A percentile compares a stretch with the other conserved stretches of the same genome.
These are phyloP conservation scores for Botrytis squamosa DNA, from an alignment of 2,329 filamentous ascomycete genomes.

Conservation along the genomic window DNA sequence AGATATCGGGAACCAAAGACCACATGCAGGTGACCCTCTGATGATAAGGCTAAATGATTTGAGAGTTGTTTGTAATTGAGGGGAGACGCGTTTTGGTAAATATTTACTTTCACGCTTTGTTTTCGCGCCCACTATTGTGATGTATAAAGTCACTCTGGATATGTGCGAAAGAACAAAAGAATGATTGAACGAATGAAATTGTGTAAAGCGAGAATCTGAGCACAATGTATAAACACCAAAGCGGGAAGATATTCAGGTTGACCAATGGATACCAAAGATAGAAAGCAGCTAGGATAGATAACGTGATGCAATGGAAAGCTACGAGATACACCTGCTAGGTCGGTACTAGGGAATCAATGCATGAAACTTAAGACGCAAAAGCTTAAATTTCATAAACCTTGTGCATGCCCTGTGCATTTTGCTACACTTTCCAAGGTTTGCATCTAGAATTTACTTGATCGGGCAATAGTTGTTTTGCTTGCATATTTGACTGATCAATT, in stretches of 20 bases:
- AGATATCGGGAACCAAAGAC: background rate
- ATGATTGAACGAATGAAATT: background rate
- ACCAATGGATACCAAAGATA: background rate
- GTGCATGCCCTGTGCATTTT: background rate
- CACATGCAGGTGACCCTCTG: background rate
- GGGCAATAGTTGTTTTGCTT: background rate
- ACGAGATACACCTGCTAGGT: background rate
- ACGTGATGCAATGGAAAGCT: constrained; percentile 12
- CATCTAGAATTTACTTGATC: background rate
- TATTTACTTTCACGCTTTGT: constrained; percentile 17
- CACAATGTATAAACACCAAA: background rate
- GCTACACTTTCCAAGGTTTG: background rate
- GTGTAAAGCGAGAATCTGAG: background rate
- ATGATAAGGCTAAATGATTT: background rate
- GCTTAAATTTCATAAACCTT: constrained; percentile 17
- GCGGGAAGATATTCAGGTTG: constrained; percentile 4
- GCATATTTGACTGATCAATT: background rate
- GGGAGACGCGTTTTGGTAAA: constrained; percentile 21
- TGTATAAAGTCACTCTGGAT: background rate
- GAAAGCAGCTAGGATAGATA: background rate
- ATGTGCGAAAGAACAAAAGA: background rate
- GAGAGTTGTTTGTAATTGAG: background rate
- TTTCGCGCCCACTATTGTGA: constrained; percentile 7
- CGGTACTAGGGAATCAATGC: background rate
- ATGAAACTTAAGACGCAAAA: constrained; percentile 18